phyloP scores from a whole-genome alignment of 2,329 filamentous ascomycete genomes.

The Torrubiellomyces zombiae region DNA sequence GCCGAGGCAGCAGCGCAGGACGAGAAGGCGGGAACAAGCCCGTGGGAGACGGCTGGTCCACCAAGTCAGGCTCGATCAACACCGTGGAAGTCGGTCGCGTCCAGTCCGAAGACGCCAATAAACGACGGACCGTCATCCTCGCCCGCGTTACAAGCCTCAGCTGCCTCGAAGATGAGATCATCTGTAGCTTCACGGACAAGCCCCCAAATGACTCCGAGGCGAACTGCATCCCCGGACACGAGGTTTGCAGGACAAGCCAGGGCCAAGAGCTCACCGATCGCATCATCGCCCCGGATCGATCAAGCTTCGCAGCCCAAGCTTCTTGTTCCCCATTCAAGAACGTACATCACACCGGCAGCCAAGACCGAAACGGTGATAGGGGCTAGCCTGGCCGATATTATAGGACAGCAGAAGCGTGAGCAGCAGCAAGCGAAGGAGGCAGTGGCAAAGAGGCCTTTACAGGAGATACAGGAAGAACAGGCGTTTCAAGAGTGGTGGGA shows the following conservation, averaged over 20 bases:
- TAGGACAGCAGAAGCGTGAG: conserved; percentile 71
- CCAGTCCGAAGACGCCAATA: conserved; percentile 29
- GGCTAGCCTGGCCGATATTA: conserved; percentile 72
- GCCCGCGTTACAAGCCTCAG: conserved; percentile 10
- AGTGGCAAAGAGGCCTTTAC: conserved; percentile 69
- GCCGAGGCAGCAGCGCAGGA: conserved; percentile 22
- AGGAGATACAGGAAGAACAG: conserved; percentile 94
- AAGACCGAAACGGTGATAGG: conserved; percentile 49
- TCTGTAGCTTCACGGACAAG: conserved; percentile 25
- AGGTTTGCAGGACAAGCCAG: conserved; percentile 42
- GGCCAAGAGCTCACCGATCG: conserved; percentile 16
- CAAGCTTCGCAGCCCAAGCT: conserved; percentile 18
- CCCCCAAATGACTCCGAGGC: conserved; percentile 21
- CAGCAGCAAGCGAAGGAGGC: conserved; percentile 72
- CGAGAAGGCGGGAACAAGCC: conserved; percentile 15
- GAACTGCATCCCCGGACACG: conserved; percentile 44
- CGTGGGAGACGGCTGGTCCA: conserved; percentile 33
- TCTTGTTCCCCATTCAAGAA: conserved; percentile 42
- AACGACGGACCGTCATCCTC: conserved; percentile 28
- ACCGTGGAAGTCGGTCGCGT: conserved; percentile 50
- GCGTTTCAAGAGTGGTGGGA: conserved; percentile 97
- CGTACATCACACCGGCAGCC: conserved; percentile 37
- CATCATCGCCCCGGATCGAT: conserved; percentile 10
- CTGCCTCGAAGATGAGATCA: conserved; percentile 21
- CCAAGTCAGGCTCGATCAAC: conserved; percentile 20